phyloP scores from a whole-genome alignment of 2,329 filamentous ascomycete genomes.

The Colletotrichum sp. region DNA sequence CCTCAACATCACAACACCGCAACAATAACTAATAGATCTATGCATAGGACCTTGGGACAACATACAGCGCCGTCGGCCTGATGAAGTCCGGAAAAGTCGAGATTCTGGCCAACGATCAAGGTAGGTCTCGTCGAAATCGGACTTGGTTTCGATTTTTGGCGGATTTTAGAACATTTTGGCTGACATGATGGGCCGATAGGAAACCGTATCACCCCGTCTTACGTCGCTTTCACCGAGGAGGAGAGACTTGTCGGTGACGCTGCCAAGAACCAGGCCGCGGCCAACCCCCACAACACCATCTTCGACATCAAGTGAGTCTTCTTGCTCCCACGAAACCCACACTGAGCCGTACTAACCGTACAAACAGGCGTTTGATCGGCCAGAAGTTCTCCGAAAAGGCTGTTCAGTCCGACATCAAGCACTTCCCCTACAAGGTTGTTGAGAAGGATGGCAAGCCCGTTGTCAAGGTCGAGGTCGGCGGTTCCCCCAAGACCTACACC shows the following conservation, averaged over 20 bases:
- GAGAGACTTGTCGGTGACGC: conserved; percentile 97
- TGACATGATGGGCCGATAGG: conserved; percentile 47
- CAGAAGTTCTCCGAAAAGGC: conserved; percentile 85
- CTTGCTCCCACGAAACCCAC: too few species aligned
- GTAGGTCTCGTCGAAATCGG: conserved; percentile 22
- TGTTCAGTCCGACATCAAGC: conserved; percentile 92
- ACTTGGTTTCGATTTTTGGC: neutral
- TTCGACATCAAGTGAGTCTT: conserved; percentile 75
- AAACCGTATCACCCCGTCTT: conserved; percentile 94
- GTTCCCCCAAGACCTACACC: conserved; percentile 73
- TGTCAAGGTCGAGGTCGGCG: conserved; percentile 75
- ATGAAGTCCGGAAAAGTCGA: conserved; percentile 69
- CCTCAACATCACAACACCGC: neutral
- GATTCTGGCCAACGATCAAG: conserved; percentile 93
- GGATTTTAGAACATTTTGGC: neutral
- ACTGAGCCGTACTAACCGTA: too few species aligned
- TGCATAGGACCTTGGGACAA: conserved; percentile 81
- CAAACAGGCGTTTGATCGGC: conserved; percentile 76
- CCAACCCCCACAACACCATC: conserved; percentile 78
- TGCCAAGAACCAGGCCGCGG: conserved; percentile 91
- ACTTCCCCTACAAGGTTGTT: conserved; percentile 96
- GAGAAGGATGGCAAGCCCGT: conserved; percentile 90
- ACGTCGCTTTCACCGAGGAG: conserved; percentile 95
- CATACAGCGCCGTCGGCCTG: conserved; percentile 57
- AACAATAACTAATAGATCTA: neutral